Conservation (phyloP, 2,329 filamentous ascomycete genomes). For the Hysterium pulicare region DNA sequence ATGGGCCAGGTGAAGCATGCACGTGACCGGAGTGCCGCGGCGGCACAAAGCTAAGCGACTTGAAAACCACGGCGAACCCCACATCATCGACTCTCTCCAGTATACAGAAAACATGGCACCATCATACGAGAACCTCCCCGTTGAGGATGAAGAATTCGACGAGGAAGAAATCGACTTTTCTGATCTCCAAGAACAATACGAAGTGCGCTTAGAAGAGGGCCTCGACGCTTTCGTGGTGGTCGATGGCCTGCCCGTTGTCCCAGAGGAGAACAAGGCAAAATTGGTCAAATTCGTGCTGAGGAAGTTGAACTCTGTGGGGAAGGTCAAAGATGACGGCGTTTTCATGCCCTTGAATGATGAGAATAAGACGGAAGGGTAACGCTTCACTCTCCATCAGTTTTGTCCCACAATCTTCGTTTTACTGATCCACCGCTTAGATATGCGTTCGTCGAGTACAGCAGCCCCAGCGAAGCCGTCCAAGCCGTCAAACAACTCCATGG, state of each 20-base stretch:
- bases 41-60: slow-evolving; percentile 24
- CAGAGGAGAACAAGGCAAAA: slow-evolving; percentile 86
- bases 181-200: slow-evolving; percentile 89
- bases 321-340: slow-evolving; percentile 79
- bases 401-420: too few relatives aligned
- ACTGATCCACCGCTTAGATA: slow-evolving; percentile 57
- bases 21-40: too few relatives aligned
- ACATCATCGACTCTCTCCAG: slow-evolving; percentile 14
- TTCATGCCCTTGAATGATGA: slow-evolving; percentile 92
- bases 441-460: slow-evolving; percentile 95
- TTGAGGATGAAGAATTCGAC: slow-evolving; percentile 87
- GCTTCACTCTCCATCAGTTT: background rate
- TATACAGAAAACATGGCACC: slow-evolving; percentile 70
- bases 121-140: slow-evolving; percentile 83
- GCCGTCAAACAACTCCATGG: slow-evolving; percentile 86
- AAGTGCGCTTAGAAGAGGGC: slow-evolving; percentile 92
- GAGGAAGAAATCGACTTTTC: slow-evolving; percentile 94
- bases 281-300: slow-evolving; percentile 93
- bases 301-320: slow-evolving; percentile 84
- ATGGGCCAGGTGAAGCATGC: too few relatives aligned
- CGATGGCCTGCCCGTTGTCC: slow-evolving; percentile 88
- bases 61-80: slow-evolving; percentile 9
- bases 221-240: slow-evolving; percentile 95
- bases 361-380: slow-evolving; percentile 80
- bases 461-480: slow-evolving; percentile 81